phyloP scores from a whole-genome alignment of 2,329 filamentous ascomycete genomes.

The Exophiala oligosperma region DNA sequence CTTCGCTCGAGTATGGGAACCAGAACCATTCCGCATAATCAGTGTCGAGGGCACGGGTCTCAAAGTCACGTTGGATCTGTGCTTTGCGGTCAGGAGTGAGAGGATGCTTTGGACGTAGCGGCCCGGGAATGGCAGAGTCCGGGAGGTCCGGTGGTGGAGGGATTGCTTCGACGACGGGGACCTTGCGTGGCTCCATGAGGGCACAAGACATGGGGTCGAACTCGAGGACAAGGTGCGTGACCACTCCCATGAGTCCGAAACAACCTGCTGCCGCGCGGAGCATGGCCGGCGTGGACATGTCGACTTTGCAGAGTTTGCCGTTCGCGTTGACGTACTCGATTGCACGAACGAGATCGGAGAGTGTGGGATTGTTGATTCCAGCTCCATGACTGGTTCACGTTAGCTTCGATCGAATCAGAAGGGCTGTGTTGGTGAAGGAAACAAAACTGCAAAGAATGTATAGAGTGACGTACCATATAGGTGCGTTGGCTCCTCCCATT shows the following conservation, averaged over 20 bases:
- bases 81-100: slow-evolving; percentile 18
- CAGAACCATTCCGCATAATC: slow-evolving; percentile 55
- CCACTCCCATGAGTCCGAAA: slow-evolving; percentile 50
- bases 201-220: slow-evolving; percentile 51
- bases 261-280: slow-evolving; percentile 46
- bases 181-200: slow-evolving; percentile 46
- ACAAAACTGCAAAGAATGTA: neutral
- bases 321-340: slow-evolving; percentile 52
- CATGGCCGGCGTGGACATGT: slow-evolving; percentile 39
- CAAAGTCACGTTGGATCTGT: slow-evolving; percentile 38
- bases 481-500: slow-evolving; percentile 46
- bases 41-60: slow-evolving; percentile 39
- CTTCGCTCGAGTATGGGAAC: slow-evolving; percentile 49
- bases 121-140: slow-evolving; percentile 17
- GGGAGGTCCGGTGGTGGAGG: slow-evolving; percentile 23
- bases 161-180: slow-evolving; percentile 28
- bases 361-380: slow-evolving; percentile 44
- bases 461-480: slow-evolving; percentile 18
- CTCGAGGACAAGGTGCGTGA: slow-evolving; percentile 52
- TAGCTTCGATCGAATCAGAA: neutral
- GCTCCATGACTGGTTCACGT: slow-evolving; percentile 49
- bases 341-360: slow-evolving; percentile 48
- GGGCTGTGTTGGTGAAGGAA: neutral
- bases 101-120: slow-evolving; percentile 17
- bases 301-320: slow-evolving; percentile 36